These are phyloP conservation scores for Verticillium nonalfalfae DNA, from an alignment of 2,329 filamentous ascomycete species.

Conservation along the genomic window DNA sequence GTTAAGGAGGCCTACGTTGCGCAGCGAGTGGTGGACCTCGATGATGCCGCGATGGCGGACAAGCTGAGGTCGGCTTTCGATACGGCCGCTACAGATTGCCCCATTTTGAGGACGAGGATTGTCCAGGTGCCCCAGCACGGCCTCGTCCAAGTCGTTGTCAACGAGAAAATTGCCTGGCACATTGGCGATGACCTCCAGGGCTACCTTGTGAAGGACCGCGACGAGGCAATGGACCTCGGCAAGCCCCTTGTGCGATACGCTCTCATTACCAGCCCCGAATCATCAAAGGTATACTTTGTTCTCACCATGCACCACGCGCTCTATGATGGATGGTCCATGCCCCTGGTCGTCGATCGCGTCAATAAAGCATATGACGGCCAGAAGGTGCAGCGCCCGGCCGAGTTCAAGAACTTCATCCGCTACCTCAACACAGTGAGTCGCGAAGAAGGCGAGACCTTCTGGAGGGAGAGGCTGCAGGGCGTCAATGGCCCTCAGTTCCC, in stretches of 20 bases:
- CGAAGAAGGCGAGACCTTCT: slow-evolving; percentile 34
- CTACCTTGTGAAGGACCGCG: slow-evolving; percentile 33
- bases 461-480: slow-evolving; percentile 37
- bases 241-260: slow-evolving; percentile 39
- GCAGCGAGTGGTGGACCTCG: slow-evolving; percentile 37
- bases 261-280: slow-evolving; percentile 25
- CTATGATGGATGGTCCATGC: slow-evolving; percentile 53
- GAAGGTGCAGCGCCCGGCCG: slow-evolving; percentile 24
- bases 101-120: slow-evolving; percentile 43
- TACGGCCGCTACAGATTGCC: slow-evolving; percentile 24
- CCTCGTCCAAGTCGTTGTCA: slow-evolving; percentile 40
- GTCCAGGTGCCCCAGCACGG: slow-evolving; percentile 36
- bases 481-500: slow-evolving; percentile 41
- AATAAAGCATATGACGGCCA: slow-evolving; percentile 35
- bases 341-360: slow-evolving; percentile 39
- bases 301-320: slow-evolving; percentile 49
- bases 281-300: slow-evolving; percentile 35
- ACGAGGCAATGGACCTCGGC: slow-evolving; percentile 35
- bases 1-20: slow-evolving; percentile 45
- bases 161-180: slow-evolving; percentile 27
- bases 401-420: slow-evolving; percentile 44
- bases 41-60: slow-evolving; percentile 24
- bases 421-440: slow-evolving; percentile 34
- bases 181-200: slow-evolving; percentile 25
- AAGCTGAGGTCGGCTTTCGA: slow-evolving; percentile 37